Conservation (phyloP, 1,139 yeast species). For the Scheffersomyces illinoinensis region DNA sequence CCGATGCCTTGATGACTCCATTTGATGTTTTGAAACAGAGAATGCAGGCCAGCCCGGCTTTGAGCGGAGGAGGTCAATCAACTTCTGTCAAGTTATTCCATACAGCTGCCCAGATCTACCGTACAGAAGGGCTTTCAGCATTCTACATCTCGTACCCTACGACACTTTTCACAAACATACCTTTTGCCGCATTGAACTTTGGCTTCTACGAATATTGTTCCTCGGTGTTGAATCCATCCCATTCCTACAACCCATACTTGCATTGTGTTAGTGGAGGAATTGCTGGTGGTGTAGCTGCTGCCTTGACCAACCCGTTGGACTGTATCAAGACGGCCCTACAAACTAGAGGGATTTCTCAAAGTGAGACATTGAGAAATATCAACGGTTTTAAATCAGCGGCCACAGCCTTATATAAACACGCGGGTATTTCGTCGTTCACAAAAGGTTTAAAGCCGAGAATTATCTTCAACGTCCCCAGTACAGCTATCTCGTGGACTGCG, state of each 20-base stretch:
- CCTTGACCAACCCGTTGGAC: conserved; percentile 92
- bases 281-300: conserved; percentile 97
- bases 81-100: conserved; percentile 31
- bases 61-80: neutral
- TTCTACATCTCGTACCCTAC: conserved; percentile 95
- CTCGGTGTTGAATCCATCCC: conserved; percentile 73
- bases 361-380: conserved; percentile 55
- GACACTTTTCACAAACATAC: conserved; percentile 87
- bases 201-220: conserved; percentile 88
- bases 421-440: conserved; percentile 71
- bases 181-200: conserved; percentile 93
- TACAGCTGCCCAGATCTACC: conserved; percentile 54
- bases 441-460: conserved; percentile 92
- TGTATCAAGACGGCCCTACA: conserved; percentile 92
- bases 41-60: conserved; percentile 36
- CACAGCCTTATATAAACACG: conserved; percentile 59
- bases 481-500: conserved; percentile 98
- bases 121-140: conserved; percentile 76
- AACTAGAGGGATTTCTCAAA: conserved; percentile 60
- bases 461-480: conserved; percentile 90
- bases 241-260: conserved; percentile 80
- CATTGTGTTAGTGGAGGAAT: conserved; percentile 95
- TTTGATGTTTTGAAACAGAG: conserved; percentile 91
- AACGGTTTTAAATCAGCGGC: conserved; percentile 77
- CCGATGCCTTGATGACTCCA: conserved; percentile 97